Evolutionary conservation across 139 green algal genomes (phyloP), one percentile per base, ranked within the genome.

Genomic region (Tetratostichococcus sp.): DNA sequence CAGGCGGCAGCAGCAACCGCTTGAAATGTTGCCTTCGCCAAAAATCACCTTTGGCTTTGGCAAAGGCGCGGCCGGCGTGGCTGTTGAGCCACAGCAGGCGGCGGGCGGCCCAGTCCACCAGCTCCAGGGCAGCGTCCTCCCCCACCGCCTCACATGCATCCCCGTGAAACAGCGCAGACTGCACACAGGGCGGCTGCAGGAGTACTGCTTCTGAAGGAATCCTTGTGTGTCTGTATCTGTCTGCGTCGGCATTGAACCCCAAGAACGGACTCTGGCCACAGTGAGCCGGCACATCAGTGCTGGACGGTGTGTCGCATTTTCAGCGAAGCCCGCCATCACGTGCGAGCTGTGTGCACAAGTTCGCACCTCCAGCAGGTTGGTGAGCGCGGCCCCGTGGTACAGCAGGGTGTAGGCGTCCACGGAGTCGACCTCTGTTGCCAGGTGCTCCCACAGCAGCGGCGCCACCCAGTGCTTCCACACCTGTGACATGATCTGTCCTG

Each of bases 281-380:
- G 39, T n/a, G 39, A 6, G 39, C 6, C 39, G 39, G 8, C 39
- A 50, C 8, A 50, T 50, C 8, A 6, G 11, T 21, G 39, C 39
- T 50, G 39, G 39, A 21, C 39, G 39, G 39, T 21, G 8, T 50
- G 8, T 50, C 11, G 39, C 8, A 21, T 21, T 50, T 50, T 50
- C 39, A 21, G 39, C 39, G 11, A 11, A 11, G 6, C 39, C 39
- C 39, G 11, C 39, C 8, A 6, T 11, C 39, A 6, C 6, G 8
- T 50, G 39, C 8, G 39, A 50, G 6, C 39, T 21, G 39, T 11
- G 11, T 50, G 6, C 8, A 50, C 39, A 50, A 50, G 39, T 50
- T 6, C 35, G 0, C 57, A 93, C 86, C 90, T 96, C 90, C 8
- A 97, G 81, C 69, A 97, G 81, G 83, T 96, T 97, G 30, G 86